Percentiles rank a stretch among this genome's conserved stretches.
Conservation (phyloP, 257 asterid genomes). For the Handroanthus guayacan region DNA sequence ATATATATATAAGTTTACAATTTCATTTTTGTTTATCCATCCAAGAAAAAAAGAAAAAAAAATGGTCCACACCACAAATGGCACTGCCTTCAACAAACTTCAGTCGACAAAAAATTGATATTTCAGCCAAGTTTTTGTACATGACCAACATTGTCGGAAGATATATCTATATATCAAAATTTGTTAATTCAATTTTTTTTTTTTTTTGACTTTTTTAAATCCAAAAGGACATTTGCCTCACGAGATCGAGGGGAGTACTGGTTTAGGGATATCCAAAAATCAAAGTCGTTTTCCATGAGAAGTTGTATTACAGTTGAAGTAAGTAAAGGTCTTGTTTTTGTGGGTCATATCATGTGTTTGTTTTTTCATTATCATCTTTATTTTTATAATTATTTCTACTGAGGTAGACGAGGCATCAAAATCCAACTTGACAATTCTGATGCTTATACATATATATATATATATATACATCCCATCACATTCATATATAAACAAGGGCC, state of each 20-base stretch:
- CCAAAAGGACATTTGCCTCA: constrained; percentile 3
- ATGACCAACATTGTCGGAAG: constrained; percentile 32
- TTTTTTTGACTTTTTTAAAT: not conserved
- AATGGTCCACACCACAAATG: not conserved
- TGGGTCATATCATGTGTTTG: constrained; percentile 49
- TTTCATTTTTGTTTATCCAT: no score
- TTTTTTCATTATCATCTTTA: constrained; percentile 11
- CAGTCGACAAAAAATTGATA: not conserved
- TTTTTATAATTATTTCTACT: constrained; percentile 1
- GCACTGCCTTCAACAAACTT: not conserved
- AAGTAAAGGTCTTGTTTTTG: constrained; percentile 44
- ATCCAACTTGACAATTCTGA: constrained; percentile 50
- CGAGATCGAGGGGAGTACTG: not conserved
- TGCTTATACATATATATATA: not conserved
- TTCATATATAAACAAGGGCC: constrained; percentile 22
- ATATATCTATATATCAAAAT: not conserved
- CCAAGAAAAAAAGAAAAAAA: no score
- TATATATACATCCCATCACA: constrained; percentile 38
- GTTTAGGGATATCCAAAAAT: constrained; percentile 12
- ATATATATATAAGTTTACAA: no score
- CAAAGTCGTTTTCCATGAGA: constrained; percentile 45
- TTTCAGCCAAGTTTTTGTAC: constrained; percentile 15
- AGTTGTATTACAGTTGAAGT: constrained; percentile 31
- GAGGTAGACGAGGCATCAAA: constrained; percentile 53
- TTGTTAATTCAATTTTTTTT: not conserved